Evolutionary conservation across 2,329 filamentous ascomycete species (phyloP).

Genomic region (Claviceps africana): DNA sequence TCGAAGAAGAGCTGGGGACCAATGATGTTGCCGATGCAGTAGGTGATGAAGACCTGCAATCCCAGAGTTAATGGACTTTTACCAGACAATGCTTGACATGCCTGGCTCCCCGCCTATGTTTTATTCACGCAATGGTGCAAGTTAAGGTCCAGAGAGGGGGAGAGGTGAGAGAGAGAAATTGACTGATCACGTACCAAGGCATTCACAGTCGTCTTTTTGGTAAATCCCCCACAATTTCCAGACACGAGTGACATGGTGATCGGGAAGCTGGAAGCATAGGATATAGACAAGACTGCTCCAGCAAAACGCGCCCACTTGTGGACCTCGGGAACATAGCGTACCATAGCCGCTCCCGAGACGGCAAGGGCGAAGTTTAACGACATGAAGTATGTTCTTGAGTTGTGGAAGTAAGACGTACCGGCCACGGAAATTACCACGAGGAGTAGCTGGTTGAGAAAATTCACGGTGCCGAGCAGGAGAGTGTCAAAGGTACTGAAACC

Average conservation of each 20-base stretch:
- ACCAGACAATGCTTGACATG: too few species aligned
- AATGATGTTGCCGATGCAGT: conserved; percentile 46
- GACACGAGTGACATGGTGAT: conserved; percentile 42
- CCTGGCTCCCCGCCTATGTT: too few species aligned
- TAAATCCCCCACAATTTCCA: conserved; percentile 47
- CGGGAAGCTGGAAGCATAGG: conserved; percentile 28
- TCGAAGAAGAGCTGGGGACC: conserved; percentile 45
- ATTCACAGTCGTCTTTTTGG: conserved; percentile 46
- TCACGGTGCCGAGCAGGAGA: conserved; percentile 10
- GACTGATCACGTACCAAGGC: conserved; percentile 27
- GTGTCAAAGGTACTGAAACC: conserved; percentile 12
- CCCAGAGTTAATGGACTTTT: neutral
- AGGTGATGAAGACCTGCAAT: conserved; percentile 37
- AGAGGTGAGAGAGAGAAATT: too few species aligned
- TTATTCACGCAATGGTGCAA: too few species aligned
- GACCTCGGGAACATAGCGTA: conserved; percentile 9
- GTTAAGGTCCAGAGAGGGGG: too few species aligned
- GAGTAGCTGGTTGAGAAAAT: conserved; percentile 11
- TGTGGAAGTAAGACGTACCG: conserved; percentile 12
- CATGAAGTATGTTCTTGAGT: conserved; percentile 16
- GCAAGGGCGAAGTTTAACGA: conserved; percentile 9
- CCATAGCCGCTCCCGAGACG: conserved; percentile 12
- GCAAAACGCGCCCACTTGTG: conserved; percentile 13
- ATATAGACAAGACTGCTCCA: conserved; percentile 36
- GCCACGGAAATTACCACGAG: conserved; percentile 12